Evolutionary conservation across 140 eudicot genomes (phyloP), one percentile per base, ranked within the genome.

Genomic region (Anethum foeniculum): DNA sequence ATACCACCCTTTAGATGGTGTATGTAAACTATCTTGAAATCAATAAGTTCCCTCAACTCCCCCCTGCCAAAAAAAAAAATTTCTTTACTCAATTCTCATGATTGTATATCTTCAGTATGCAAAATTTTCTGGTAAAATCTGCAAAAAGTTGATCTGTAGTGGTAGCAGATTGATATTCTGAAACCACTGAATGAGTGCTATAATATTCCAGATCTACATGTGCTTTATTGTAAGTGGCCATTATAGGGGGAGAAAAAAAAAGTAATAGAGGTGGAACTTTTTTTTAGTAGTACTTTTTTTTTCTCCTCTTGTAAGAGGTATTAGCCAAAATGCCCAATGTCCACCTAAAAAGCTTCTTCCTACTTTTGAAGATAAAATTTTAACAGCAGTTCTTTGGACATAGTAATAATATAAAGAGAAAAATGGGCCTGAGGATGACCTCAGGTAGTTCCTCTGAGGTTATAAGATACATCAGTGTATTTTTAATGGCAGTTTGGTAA

Each of bases 1-100:
- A 0, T 94, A 94, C 78, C 44, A 85, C 36, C 91, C 90, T 67
- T 76, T 94, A 86, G 97, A 94, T 82, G 77, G 88, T 81, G 99
- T 94, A 88, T 7, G 98, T 68, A 32, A 68, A 30, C 44, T 68
- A 32, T 68, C 23, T 68, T 68, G 2, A 12, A 68, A 68, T 62
- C 69, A 9, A 62, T 25, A 25, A 62, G 18, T 62, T 62, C 1
- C 36, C 36, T 52, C 25, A 18, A 4, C 47, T 28, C 64, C 60
- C 32, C 36, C 46, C 64, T 14, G 6, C 23, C 3, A 13, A 13
- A 51, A 51, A 13, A 51, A 51, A 51, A 51, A 4, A 51, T 14
- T 6, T 51, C 58, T 51, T 6, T 16, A 15, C 58, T 51, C 21
- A 14, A 10, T 75, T 13, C 11, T 74, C 19, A 28, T 74, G 78